Evolutionary conservation across 140 eudicot genomes (phyloP).

Genomic region (Oenanthe javanica): DNA sequence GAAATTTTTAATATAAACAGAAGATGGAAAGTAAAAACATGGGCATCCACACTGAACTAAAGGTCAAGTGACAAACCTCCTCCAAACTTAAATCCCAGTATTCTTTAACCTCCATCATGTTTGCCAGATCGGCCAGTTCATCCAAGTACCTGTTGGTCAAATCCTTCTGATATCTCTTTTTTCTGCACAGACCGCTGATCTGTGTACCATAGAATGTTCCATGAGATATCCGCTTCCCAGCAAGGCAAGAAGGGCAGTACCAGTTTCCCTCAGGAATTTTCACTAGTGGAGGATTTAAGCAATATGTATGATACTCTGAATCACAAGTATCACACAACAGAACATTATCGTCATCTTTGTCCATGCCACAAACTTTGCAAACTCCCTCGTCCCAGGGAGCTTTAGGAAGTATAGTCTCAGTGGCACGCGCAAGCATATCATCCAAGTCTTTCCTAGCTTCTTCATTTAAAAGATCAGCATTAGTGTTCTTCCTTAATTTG

Average conservation of each 20-base stretch:
- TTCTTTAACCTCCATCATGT: constrained; percentile 65
- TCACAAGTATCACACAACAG: constrained; percentile 89
- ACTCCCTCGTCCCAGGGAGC: constrained; percentile 98
- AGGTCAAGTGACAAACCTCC: constrained; percentile 46
- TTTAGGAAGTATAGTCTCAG: constrained; percentile 54
- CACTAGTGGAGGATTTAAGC: constrained; percentile 85
- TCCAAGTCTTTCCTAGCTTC: constrained; percentile 59
- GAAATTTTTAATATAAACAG: neutral
- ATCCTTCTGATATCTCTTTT: constrained; percentile 45
- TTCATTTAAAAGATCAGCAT: constrained; percentile 23
- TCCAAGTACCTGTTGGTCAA: constrained; percentile 42
- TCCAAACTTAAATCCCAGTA: constrained; percentile 77
- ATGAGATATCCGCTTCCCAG: constrained; percentile 25
- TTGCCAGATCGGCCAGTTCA: constrained; percentile 47
- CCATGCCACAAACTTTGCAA: constrained; percentile 94
- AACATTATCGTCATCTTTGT: constrained; percentile 81
- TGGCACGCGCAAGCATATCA: constrained; percentile 32
- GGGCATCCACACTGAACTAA: neutral
- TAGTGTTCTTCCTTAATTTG: constrained; percentile 27
- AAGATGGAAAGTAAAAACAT: neutral
- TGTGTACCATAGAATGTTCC: constrained; percentile 36
- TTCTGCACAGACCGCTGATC: constrained; percentile 26
- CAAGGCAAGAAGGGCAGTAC: constrained; percentile 80
- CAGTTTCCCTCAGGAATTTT: constrained; percentile 93
- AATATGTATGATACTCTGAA: constrained; percentile 85